phyloP scores from a whole-genome alignment of 306 rosid species.

The Astragalus membranaceus region DNA sequence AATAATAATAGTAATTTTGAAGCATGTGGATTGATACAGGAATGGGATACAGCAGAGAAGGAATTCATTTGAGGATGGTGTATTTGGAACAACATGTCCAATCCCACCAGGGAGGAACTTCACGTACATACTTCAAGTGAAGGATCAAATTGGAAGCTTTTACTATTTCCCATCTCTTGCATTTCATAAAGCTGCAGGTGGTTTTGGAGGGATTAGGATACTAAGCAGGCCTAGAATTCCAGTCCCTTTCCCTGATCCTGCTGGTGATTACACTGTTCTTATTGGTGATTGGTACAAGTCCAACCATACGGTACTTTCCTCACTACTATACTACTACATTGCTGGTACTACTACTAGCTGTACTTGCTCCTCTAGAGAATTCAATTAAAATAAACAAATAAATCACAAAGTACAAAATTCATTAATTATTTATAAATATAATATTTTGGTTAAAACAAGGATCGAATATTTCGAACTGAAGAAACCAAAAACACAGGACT shows the following conservation, averaged over 20 bases:
- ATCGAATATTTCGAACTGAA: not conserved
- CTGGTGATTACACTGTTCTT: slow-evolving; percentile 79
- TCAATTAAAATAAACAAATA: too few species aligned
- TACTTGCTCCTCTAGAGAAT: too few species aligned
- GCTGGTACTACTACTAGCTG: too few species aligned
- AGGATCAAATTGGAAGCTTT: slow-evolving; percentile 94
- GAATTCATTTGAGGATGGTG: slow-evolving; percentile 87
- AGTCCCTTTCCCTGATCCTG: slow-evolving; percentile 85
- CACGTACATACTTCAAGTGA: slow-evolving; percentile 90
- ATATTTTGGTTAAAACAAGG: not conserved
- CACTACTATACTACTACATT: too few species aligned
- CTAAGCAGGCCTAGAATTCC: slow-evolving; percentile 94
- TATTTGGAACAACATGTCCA: slow-evolving; percentile 88
- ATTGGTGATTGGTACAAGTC: slow-evolving; percentile 92
- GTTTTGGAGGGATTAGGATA: slow-evolving; percentile 91
- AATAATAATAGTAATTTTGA: too few species aligned
- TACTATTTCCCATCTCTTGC: slow-evolving; percentile 91
- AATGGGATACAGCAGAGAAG: slow-evolving; percentile 85
- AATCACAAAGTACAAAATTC: too few species aligned
- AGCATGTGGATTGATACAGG: slow-evolving; percentile 31
- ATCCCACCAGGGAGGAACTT: slow-evolving; percentile 88
- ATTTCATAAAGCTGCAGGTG: slow-evolving; percentile 97
- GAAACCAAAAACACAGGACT: not conserved
- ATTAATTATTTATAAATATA: too few species aligned
- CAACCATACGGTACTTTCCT: slow-evolving; percentile 66